Conservation (phyloP, 2,329 filamentous ascomycete genomes). For the Ascochyta pisi region DNA sequence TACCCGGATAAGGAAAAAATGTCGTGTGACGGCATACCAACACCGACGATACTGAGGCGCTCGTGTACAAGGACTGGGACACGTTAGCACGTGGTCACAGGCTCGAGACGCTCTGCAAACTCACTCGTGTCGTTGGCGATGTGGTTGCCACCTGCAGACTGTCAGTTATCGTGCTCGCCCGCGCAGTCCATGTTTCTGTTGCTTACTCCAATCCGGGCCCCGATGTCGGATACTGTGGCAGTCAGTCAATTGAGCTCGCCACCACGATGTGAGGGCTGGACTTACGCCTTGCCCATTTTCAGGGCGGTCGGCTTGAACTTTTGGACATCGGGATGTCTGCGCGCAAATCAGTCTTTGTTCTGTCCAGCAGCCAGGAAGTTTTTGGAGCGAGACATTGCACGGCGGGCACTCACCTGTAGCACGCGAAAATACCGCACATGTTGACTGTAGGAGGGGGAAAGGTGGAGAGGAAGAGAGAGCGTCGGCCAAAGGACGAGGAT, state of each 20-base stretch:
- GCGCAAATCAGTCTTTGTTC: conserved; percentile 39
- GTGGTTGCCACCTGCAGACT: conserved; percentile 77
- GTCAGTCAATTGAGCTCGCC: conserved; percentile 42
- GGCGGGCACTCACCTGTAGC: conserved; percentile 70
- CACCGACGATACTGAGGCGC: conserved; percentile 94
- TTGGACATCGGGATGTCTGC: conserved; percentile 85
- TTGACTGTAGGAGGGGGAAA: conserved; percentile 47
- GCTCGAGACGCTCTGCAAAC: conserved; percentile 12
- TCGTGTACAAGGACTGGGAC: conserved; percentile 83
- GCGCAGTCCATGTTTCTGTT: conserved; percentile 36
- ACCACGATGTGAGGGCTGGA: conserved; percentile 30
- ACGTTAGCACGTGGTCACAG: conserved; percentile 29
- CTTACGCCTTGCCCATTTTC: conserved; percentile 92
- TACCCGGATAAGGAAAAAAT: neutral
- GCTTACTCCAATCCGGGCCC: conserved; percentile 98
- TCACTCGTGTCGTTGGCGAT: conserved; percentile 89
- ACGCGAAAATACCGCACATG: conserved; percentile 98
- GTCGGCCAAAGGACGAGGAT: conserved; percentile 7
- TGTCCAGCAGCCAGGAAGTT: conserved; percentile 6
- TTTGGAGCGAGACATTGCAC: conserved; percentile 24
- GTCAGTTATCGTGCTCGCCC: conserved; percentile 40
- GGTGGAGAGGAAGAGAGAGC: conserved; percentile 10
- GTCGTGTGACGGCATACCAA: conserved; percentile 68
- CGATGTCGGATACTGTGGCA: conserved; percentile 82
- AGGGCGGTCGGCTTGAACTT: conserved; percentile 96